These are phyloP conservation scores for Pichia sp. DNA, from an alignment of 1,139 yeast species.

Conservation along the genomic window DNA sequence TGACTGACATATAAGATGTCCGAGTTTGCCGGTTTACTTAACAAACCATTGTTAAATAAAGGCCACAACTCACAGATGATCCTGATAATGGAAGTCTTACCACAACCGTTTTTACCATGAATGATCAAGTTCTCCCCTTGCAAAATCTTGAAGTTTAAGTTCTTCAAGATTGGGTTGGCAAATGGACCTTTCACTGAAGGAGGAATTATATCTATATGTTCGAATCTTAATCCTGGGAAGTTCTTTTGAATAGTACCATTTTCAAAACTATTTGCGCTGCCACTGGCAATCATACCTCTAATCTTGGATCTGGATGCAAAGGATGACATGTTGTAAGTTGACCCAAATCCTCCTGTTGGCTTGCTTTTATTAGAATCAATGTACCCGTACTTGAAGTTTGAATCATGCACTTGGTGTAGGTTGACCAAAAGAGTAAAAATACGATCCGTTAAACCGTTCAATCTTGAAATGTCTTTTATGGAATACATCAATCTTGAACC, in stretches of 20 bases:
- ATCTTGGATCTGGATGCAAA: conserved; percentile 29
- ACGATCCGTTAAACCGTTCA: conserved; percentile 87
- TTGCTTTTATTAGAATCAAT: conserved; percentile 14
- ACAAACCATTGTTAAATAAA: conserved; percentile 63
- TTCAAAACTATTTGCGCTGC: conserved; percentile 42
- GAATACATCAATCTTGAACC: conserved; percentile 97
- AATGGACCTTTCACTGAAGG: conserved; percentile 62
- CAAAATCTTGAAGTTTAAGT: conserved; percentile 59
- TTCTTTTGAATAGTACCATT: conserved; percentile 75
- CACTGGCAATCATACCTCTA: conserved; percentile 22
- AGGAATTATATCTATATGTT: conserved; percentile 74
- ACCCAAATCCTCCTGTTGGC: conserved; percentile 32
- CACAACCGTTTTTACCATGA: conserved; percentile 84
- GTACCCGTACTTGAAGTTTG: conserved; percentile 59
- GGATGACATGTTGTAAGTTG: conserved; percentile 34
- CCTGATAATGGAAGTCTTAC: conserved; percentile 83
- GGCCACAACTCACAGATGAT: conserved; percentile 93
- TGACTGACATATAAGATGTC: conserved; percentile 79
- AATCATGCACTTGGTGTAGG: conserved; percentile 78
- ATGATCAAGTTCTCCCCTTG: conserved; percentile 71
- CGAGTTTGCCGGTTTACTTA: conserved; percentile 72
- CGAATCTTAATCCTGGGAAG: conserved; percentile 77
- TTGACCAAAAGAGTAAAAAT: conserved; percentile 71
- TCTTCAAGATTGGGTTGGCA: conserved; percentile 51
- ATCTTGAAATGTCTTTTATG: conserved; percentile 84